Base-by-base conservation (phyloP, 192 early-diverging fungal species). In the Coemansia sp. region DNA sequence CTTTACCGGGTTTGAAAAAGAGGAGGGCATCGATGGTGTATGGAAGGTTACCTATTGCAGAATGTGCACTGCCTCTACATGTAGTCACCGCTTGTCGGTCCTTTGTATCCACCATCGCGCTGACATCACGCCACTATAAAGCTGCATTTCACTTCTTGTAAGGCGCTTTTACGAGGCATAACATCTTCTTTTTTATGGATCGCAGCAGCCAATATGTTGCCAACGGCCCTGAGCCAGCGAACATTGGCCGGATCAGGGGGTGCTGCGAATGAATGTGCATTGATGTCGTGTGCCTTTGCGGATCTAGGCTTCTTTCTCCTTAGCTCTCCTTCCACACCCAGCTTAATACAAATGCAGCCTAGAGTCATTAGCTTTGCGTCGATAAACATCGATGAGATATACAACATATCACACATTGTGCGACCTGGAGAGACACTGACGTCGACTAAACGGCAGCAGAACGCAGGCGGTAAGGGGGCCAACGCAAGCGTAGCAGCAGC, bases 401-500 rank as follows among this genome's bases (percentile, higher is more conserved):
- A 81, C 65, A 67, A 48, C 31, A 69, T 84, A 3, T 68, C 74
- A 7, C 71, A 74, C 24, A 73, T 84, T 2, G 75, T 70, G 21
- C 63, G 53, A 24, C 69, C 77, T 0, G 83, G 83, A 11, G 74
- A 84, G 39, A 81, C 77, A 13, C 24, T 81, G 18, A 65, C 74
- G 0, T 69, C 83, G 6, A 66, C 63, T 8, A 20, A 37, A 11
- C 62, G 72, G 5, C 63, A 71, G 64, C 60, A 65, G 34, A 70
- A 70, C 60, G 83, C 83, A 6, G 83, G 83, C 21, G 83, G 83
- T 21, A 84, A 84, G 55, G 92, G 96, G 7, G 92, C 94, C 9
- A 98, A 98, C 59, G 94, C 95, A 63, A 88, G 91, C 14, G 91
- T 92, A 6, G 94, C 96, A 11, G 73, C 93, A 9, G 91, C 90